phyloP scores from a whole-genome alignment of 371 early-diverging fungal genomes.

The Actinomortierella ambigua region DNA sequence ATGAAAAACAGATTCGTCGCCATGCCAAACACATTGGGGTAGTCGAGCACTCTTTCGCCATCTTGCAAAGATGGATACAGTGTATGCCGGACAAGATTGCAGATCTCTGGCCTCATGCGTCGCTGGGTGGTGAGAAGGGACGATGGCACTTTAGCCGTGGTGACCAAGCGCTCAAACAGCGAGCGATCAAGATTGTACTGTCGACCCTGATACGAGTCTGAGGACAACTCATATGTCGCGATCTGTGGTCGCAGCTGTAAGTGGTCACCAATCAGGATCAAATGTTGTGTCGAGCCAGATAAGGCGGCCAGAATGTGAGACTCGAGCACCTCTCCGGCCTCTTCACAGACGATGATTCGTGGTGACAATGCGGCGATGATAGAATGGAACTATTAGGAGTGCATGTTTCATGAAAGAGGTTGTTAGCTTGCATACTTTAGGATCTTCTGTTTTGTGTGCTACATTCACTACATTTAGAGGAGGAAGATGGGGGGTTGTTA shows the following conservation, averaged over 20 bases:
- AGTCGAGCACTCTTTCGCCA: conserved; percentile 17
- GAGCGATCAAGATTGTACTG: conserved; percentile 62
- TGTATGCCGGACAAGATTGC: conserved; percentile 55
- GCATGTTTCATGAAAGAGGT: too few species aligned
- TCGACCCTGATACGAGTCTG: conserved; percentile 34
- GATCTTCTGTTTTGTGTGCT: too few species aligned
- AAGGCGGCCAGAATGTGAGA: conserved; percentile 67
- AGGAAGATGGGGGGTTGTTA: too few species aligned
- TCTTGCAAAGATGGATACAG: conserved; percentile 47
- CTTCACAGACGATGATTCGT: conserved; percentile 69
- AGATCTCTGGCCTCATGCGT: conserved; percentile 78
- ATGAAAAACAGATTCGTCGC: conserved; percentile 46
- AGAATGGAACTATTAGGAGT: too few species aligned
- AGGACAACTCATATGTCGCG: conserved; percentile 41
- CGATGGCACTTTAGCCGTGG: conserved; percentile 49
- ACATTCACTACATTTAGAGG: too few species aligned
- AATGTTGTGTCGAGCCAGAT: conserved; percentile 61
- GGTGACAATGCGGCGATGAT: conserved; percentile 56
- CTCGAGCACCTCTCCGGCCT: conserved; percentile 81
- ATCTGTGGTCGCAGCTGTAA: conserved; percentile 65
- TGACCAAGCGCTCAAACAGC: conserved; percentile 73
- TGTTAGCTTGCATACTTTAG: too few species aligned
- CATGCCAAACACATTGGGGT: conserved; percentile 50
- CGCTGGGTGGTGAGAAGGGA: conserved; percentile 65
- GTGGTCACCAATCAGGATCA: conserved; percentile 79